Evolutionary conservation across 345 rosid species (phyloP), one percentile per base, ranked within the genome.

Genomic region (Heritiera fomes): DNA sequence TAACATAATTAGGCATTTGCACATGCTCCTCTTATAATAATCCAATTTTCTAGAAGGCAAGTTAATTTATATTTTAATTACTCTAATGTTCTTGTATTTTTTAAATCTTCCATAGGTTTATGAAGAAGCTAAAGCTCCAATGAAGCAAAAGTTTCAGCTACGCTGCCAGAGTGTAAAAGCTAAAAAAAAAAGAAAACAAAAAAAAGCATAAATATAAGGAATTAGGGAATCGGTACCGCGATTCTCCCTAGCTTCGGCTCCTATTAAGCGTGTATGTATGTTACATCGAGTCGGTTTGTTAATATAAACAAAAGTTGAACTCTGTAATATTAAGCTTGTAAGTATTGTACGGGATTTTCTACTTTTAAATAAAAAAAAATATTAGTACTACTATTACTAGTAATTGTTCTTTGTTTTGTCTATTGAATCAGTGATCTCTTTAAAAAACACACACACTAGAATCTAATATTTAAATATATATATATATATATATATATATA

Each of bases 91-190:
- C 23, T 69, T 52, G 20, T 49, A 47, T 78, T 65, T 65, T 52
- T n/a, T 78, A 34, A 74, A 23, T 75, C 20, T 1, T 82, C 40
- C 74, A 80, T 85, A 90, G 94, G 88, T 71, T 86, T 23, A 71
- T 88, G 91, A 87, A 83, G 88, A 92, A 92, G 87, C 84, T 89
- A 74, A 87, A 79, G 88, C 86, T 87, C 82, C 82, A 86, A 73
- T 79, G 77, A 88, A 79, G 76, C 79, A 47, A 52, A 73, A 63
- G 49, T 30, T 23, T 76, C 32, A 20, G 63, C 30, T 13, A 12
- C 43, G 10, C 2, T 55, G 56, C 45, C 60, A 63, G 77, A 76
- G 75, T 60, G 40, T 45, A 61, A 62, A 30, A 15, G 34, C 17
- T 4, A 18, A 1, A 8, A 13, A 8, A 13, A 43, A 61, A 34